These are phyloP conservation scores for Thermoascus crustaceus DNA, from an alignment of 2,329 filamentous ascomycete genomes.

Conservation along the genomic window DNA sequence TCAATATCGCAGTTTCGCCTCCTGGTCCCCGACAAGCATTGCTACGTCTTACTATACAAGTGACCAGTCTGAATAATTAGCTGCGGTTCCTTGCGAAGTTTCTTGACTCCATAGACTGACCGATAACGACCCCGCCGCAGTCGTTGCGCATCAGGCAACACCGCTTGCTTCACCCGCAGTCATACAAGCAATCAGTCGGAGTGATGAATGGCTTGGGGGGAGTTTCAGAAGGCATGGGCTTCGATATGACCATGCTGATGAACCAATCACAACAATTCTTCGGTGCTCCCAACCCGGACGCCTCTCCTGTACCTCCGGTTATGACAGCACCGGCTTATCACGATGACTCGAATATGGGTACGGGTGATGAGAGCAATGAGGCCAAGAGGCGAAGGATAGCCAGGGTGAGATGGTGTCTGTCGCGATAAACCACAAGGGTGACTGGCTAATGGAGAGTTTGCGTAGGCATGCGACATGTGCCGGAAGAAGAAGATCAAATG, in stretches of 20 bases:
- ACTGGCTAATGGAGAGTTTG: constrained; percentile 7
- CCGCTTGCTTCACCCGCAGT: background rate
- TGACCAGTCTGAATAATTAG: too few relatives aligned
- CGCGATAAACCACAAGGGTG: constrained; percentile 3
- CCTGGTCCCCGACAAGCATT: background rate
- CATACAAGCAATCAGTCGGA: background rate
- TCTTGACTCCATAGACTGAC: background rate
- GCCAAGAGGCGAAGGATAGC: constrained; percentile 84
- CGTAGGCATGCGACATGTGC: constrained; percentile 88
- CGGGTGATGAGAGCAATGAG: constrained; percentile 57
- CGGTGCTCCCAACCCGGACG: constrained; percentile 53
- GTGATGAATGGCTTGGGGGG: constrained; percentile 31
- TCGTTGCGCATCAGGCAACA: constrained; percentile 2
- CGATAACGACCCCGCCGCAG: constrained; percentile 1
- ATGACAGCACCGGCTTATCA: constrained; percentile 32
- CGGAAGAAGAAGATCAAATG: constrained; percentile 93
- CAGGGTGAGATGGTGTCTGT: constrained; percentile 50
- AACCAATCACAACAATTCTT: constrained; percentile 61
- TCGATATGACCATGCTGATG: constrained; percentile 48
- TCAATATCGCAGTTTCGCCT: constrained; percentile 1
- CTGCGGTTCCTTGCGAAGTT: too few relatives aligned
- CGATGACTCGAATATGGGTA: constrained; percentile 37
- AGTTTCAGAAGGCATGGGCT: constrained; percentile 31
- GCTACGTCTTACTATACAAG: too few relatives aligned
- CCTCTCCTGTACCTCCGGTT: constrained; percentile 49